Evolutionary conservation across 148 eudicot genomes (phyloP).

Genomic region (Linanthus parryae): DNA sequence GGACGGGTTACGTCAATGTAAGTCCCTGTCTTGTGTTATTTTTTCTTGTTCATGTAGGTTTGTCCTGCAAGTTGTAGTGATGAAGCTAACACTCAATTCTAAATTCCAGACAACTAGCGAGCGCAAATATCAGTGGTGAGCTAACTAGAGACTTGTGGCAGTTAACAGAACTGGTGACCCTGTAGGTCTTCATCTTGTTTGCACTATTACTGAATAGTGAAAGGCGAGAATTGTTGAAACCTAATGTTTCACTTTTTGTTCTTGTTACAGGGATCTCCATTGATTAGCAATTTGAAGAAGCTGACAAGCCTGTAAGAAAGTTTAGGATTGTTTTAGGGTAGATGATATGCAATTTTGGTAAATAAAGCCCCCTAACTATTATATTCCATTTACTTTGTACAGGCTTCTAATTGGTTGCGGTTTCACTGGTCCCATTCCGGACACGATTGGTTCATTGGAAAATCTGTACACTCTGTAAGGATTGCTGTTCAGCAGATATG

Average conservation of each 20-base stretch:
- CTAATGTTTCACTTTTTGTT: not conserved
- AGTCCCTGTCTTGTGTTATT: not conserved
- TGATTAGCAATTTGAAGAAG: slow-evolving; percentile 48
- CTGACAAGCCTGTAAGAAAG: slow-evolving; percentile 56
- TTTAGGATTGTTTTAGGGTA: not conserved
- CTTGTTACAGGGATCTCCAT: slow-evolving; percentile 49
- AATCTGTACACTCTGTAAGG: slow-evolving; percentile 60
- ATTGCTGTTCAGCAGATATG: too few relatives aligned
- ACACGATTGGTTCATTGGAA: slow-evolving; percentile 52
- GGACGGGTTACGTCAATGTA: slow-evolving; percentile 49
- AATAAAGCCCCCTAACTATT: slow-evolving; percentile 1
- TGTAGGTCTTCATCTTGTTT: slow-evolving; percentile 25
- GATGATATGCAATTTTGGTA: not conserved
- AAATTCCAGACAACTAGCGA: slow-evolving; percentile 28
- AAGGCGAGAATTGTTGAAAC: not conserved
- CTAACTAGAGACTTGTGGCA: slow-evolving; percentile 34
- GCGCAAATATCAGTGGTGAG: slow-evolving; percentile 28
- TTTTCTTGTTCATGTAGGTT: not conserved
- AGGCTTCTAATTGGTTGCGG: slow-evolving; percentile 74
- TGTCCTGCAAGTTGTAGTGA: too few relatives aligned
- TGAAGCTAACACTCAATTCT: not conserved
- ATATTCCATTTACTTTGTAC: slow-evolving; percentile 10
- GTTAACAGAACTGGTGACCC: slow-evolving; percentile 26
- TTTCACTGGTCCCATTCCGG: slow-evolving; percentile 68
- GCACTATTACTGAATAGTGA: not conserved